Conservation (phyloP, 129 eudicot genomes). For the Helianthus annuus region DNA sequence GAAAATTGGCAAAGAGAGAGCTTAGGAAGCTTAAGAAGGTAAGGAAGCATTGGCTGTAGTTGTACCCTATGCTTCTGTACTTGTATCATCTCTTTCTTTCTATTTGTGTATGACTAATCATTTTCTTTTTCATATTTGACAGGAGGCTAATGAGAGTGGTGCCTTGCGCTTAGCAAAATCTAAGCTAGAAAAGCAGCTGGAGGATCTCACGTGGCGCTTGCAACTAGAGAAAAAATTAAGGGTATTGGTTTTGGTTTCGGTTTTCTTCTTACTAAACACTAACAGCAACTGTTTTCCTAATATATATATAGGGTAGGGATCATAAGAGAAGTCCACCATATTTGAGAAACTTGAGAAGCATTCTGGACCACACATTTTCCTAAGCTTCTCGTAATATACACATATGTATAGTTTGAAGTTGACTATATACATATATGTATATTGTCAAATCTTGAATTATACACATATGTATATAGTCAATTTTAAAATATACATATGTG, state of each 20-base stretch:
- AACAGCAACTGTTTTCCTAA: not conserved
- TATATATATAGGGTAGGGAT: too few relatives aligned
- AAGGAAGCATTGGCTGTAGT: constrained; percentile 6
- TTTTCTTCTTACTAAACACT: constrained; percentile 14
- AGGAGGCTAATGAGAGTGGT: constrained; percentile 99
- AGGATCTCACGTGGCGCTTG: constrained; percentile 97
- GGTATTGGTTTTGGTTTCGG: constrained; percentile 46
- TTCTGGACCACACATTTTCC: too few relatives aligned
- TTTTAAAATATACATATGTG: too few relatives aligned
- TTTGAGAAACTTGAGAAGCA: too few relatives aligned
- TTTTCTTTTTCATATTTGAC: constrained; percentile 23
- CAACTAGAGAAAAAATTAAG: constrained; percentile 88
- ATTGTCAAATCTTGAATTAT: too few relatives aligned
- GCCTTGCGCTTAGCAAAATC: constrained; percentile 93
- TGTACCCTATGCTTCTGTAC: not conserved
- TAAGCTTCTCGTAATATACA: too few relatives aligned
- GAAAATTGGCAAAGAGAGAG: constrained; percentile 83
- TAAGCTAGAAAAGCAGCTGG: constrained; percentile 96
- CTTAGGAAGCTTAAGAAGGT: constrained; percentile 84
- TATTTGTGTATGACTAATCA: constrained; percentile 11
- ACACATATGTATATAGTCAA: too few relatives aligned
- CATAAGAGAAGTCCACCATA: too few relatives aligned
- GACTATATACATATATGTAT: too few relatives aligned
- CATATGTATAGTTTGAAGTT: too few relatives aligned
- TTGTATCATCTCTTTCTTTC: constrained; percentile 1